These are phyloP conservation scores for Populus trichocarpa DNA, from an alignment of 441 rosid genomes.

Conservation along the genomic window DNA sequence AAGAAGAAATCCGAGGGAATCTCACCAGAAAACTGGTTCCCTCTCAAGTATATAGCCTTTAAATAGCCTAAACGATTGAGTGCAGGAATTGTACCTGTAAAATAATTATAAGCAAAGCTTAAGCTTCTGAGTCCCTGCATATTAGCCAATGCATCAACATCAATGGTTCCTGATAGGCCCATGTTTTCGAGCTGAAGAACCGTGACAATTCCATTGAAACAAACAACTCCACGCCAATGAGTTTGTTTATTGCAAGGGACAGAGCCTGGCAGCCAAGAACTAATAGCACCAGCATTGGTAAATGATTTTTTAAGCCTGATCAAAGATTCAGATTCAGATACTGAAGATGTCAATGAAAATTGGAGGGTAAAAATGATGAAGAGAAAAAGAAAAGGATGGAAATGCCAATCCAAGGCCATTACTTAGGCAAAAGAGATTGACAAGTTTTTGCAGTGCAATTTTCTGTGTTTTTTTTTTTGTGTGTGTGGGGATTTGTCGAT, in stretches of 20 bases:
- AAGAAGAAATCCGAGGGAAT: constrained; percentile 46
- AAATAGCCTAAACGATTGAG: constrained; percentile 51
- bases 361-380: constrained; percentile 1
- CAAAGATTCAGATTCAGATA: constrained; percentile 51
- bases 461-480: constrained; percentile 1
- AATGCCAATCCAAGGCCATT: constrained; percentile 62
- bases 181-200: constrained; percentile 53
- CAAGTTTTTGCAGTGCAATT: neutral
- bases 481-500: constrained; percentile 8
- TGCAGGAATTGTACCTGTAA: constrained; percentile 54
- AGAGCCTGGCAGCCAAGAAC: constrained; percentile 53
- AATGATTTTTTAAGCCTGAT: constrained; percentile 54
- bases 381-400: constrained; percentile 37
- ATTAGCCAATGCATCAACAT: constrained; percentile 44
- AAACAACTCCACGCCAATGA: constrained; percentile 54
- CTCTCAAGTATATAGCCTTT: constrained; percentile 46
- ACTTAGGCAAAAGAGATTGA: neutral
- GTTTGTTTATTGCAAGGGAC: constrained; percentile 40
- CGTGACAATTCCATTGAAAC: constrained; percentile 38
- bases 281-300: constrained; percentile 36
- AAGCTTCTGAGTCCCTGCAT: constrained; percentile 46
- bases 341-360: constrained; percentile 14
- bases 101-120: constrained; percentile 61
- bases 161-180: constrained; percentile 61
- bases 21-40: constrained; percentile 64